Percentiles rank a stretch among this genome's conserved stretches.
These are phyloP conservation scores for Hibiscus syriacus DNA, from an alignment of 345 rosid species.

Conservation along the genomic window DNA sequence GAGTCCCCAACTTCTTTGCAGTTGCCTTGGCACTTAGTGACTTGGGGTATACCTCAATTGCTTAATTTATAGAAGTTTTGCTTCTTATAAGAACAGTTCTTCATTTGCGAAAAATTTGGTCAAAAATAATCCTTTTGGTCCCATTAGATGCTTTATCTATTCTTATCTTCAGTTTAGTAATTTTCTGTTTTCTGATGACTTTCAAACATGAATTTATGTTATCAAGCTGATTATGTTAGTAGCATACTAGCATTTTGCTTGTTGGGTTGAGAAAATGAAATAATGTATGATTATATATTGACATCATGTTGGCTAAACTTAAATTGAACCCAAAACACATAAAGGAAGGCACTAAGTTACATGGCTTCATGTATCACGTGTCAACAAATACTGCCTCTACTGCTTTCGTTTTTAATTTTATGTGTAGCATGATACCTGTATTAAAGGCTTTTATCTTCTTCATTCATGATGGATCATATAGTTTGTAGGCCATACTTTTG, in stretches of 20 bases:
- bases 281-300: neutral
- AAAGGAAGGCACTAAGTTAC: neutral
- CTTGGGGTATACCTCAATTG: constrained; percentile 49
- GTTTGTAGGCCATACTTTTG: neutral
- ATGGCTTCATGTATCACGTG: neutral
- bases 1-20: constrained; percentile 88
- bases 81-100: neutral
- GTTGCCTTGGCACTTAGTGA: constrained; percentile 83
- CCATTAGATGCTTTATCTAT: neutral
- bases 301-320: neutral
- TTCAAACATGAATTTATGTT: neutral
- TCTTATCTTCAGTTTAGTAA: neutral
- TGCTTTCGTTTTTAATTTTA: neutral
- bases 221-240: neutral
- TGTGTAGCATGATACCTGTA: neutral
- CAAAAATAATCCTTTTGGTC: neutral
- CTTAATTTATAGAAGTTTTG: constrained; percentile 5
- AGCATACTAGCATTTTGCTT: neutral
- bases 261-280: neutral
- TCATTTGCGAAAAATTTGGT: neutral
- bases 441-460: constrained; percentile 22
- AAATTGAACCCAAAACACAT: neutral
- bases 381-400: neutral
- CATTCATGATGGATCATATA: neutral
- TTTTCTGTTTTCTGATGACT: neutral